Evolutionary conservation across 2,329 filamentous ascomycete species (phyloP).

Genomic region (Aspergillus fischeri): DNA sequence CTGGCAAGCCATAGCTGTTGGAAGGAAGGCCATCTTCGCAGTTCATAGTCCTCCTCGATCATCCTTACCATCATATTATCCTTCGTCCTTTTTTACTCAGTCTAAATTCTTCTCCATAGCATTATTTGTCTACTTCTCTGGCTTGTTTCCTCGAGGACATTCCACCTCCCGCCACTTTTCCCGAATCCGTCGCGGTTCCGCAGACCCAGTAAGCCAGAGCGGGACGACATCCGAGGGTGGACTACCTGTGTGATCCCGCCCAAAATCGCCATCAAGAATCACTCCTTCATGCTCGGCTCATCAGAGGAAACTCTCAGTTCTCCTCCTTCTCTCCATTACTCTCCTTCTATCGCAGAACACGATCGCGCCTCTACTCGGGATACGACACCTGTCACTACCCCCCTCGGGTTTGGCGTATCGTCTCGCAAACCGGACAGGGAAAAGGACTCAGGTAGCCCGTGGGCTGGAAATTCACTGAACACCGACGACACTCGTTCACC

Average conservation of each 20-base stretch:
- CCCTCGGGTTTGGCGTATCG: constrained; percentile 45
- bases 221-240: constrained; percentile 37
- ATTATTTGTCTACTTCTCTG: constrained; percentile 2
- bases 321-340: constrained; percentile 50
- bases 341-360: constrained; percentile 45
- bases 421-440: constrained; percentile 42
- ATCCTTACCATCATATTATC: not conserved
- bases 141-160: not conserved
- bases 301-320: constrained; percentile 37
- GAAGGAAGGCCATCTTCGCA: not conserved
- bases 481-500: constrained; percentile 28
- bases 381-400: constrained; percentile 45
- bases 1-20: not conserved
- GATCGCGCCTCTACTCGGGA: constrained; percentile 50
- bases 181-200: constrained; percentile 28
- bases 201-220: constrained; percentile 23
- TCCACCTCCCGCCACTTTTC: constrained; percentile 25
- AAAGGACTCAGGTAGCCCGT: constrained; percentile 40
- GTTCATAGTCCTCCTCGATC: not conserved
- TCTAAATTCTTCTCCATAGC: not conserved
- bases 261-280: constrained; percentile 30
- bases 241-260: constrained; percentile 27
- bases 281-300: constrained; percentile 51
- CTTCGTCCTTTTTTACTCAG: not conserved
- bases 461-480: constrained; percentile 40